A percentile compares a stretch with the other conserved stretches of the same genome.
Conservation (phyloP, 208 protist genomes). For the Wallacemonas sp. region DNA sequence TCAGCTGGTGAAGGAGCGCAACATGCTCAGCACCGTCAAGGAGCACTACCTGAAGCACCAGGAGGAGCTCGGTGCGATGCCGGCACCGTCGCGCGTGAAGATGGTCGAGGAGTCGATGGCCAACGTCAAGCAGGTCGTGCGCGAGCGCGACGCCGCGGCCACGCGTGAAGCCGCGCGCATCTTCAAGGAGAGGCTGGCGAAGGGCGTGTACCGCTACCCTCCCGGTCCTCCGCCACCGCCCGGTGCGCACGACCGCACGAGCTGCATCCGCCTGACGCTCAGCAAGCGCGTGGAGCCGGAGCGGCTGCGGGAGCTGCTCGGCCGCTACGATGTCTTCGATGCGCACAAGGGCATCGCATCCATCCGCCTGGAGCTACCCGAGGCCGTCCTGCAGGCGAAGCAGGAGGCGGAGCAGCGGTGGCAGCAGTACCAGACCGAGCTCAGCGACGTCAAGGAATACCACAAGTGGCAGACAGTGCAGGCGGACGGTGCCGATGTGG, state of each 20-base stretch:
- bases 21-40: conserved; percentile 86
- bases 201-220: conserved; percentile 84
- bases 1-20: conserved; percentile 89
- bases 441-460: conserved; percentile 79
- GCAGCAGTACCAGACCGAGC: conserved; percentile 69
- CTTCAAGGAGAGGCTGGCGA: conserved; percentile 70
- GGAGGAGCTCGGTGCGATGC: conserved; percentile 91
- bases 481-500: neutral
- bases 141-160: conserved; percentile 82
- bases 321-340: conserved; percentile 81
- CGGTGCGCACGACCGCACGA: conserved; percentile 52
- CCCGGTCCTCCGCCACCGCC: conserved; percentile 82
- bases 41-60: conserved; percentile 90
- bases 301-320: conserved; percentile 77
- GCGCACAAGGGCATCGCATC: conserved; percentile 82
- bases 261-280: conserved; percentile 71
- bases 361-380: conserved; percentile 63
- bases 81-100: conserved; percentile 81
- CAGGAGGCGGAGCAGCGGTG: conserved; percentile 80
- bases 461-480: conserved; percentile 50
- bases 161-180: conserved; percentile 59
- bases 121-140: conserved; percentile 78
- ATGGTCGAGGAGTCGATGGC: conserved; percentile 87
- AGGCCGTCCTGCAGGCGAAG: conserved; percentile 68
- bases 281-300: conserved; percentile 61